Evolutionary conservation across 106 monocot species (phyloP), one percentile per base, ranked within the genome.

Genomic region (Gastrodia elata): DNA sequence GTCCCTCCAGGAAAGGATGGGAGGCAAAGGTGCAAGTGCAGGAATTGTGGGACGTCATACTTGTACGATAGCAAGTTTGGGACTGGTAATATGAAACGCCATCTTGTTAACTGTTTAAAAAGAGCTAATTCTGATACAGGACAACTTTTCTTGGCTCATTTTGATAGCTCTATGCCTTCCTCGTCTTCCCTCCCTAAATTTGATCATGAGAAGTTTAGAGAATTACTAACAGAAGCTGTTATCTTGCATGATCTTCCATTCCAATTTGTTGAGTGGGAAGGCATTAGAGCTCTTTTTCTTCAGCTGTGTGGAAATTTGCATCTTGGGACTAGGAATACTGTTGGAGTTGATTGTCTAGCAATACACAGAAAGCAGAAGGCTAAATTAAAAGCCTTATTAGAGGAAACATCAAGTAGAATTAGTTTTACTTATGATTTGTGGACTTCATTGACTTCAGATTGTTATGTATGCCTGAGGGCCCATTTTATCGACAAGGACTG

Each of bases 351-450:
- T 46, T 78, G 77, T 40, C 8, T 78, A 71, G 36, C 25, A 64
- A 34, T 78, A 5, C 57, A 78, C 64, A 40, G 58, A 39, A 71
- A 64, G 44, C 43, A 78, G 34, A 71, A 37, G 77, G 35, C 8
- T 22, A 78, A 64, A 71, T 20, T 72, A 35, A 40, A 72, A 5
- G 33, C 26, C 32, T 69, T 71, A 35, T 57, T 71, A 34, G 48
- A 71, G 24, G 71, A 72, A 34, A 44, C 68, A 71, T 32, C 42
- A 42, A 52, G 52, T 48, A 71, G 48, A 35, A 27, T 79, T 24
- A 64, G 57, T 52, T 76, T 83, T 15, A 78, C 75, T 14, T 75
- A 15, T 64, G 79, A 75, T 76, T 16, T 76, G 8, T 83, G 75
- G 79, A 57, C 55, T 27, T 74, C 74, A 14, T 38, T 74, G 64